A percentile compares a stretch with the other conserved stretches of the same genome.
Evolutionary conservation across 139 green algal genomes (phyloP).

Genomic region (Astrephomene gubernaculifera): DNA sequence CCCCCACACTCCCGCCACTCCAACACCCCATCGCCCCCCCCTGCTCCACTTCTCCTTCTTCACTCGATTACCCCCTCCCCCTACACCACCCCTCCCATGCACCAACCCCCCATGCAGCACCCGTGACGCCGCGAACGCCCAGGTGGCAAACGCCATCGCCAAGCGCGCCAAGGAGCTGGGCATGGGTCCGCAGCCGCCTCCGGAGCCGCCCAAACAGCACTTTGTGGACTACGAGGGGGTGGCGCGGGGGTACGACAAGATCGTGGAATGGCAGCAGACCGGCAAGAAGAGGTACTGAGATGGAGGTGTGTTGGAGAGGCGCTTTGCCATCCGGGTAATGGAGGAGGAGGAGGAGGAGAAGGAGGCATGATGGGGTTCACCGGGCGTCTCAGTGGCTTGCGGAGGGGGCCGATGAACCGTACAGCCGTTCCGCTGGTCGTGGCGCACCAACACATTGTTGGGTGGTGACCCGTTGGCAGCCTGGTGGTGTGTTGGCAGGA

Average conservation of each 20-base stretch:
- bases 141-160: background rate
- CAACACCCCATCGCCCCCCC: background rate
- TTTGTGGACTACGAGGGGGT: constrained; percentile 41
- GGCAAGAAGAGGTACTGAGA: constrained; percentile 34
- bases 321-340: too few relatives aligned
- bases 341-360: too few relatives aligned
- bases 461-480: too few relatives aligned
- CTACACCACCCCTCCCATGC: background rate
- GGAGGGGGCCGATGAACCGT: too few relatives aligned
- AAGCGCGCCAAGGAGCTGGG: constrained; percentile 29
- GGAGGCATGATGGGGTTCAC: too few relatives aligned
- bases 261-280: constrained; percentile 27
- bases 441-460: too few relatives aligned
- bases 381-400: too few relatives aligned
- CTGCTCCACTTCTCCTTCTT: background rate
- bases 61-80: too few relatives aligned
- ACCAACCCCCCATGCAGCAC: background rate
- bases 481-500: too few relatives aligned
- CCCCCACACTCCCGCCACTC: too few relatives aligned
- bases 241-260: background rate
- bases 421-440: too few relatives aligned
- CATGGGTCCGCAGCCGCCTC: background rate
- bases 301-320: too few relatives aligned
- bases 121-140: background rate
- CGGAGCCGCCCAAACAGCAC: background rate